Conservation (phyloP, 1,284 basidiomycete species). For the Violaceomyces palustris region DNA sequence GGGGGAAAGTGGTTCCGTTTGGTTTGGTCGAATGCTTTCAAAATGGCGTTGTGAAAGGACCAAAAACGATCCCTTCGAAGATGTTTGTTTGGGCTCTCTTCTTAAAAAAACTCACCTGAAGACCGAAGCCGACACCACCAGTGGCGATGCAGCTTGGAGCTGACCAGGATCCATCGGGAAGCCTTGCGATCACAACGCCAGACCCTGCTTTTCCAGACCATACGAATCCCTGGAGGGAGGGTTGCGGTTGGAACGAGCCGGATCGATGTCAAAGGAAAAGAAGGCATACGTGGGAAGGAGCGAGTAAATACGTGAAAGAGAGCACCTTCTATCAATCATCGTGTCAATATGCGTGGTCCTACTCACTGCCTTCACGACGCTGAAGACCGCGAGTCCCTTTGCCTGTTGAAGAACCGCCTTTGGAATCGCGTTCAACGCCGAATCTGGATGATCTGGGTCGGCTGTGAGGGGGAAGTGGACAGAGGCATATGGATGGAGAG, state of each 20-base stretch:
- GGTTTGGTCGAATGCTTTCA: too few species aligned
- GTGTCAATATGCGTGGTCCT: not conserved
- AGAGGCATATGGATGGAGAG: not conserved
- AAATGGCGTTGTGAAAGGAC: too few species aligned
- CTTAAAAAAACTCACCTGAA: slow-evolving; percentile 88
- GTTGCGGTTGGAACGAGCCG: too few species aligned
- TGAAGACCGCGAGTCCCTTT: slow-evolving; percentile 82
- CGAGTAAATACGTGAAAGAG: not conserved
- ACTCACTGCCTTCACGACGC: slow-evolving; percentile 64
- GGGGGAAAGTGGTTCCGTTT: too few species aligned
- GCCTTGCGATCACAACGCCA: slow-evolving; percentile 85
- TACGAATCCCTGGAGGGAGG: slow-evolving; percentile 65
- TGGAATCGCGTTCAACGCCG: slow-evolving; percentile 89
- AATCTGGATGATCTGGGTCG: slow-evolving; percentile 78
- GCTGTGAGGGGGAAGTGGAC: slow-evolving; percentile 60
- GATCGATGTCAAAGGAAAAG: too few species aligned
- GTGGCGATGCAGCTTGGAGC: slow-evolving; percentile 97
- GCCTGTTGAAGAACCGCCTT: slow-evolving; percentile 86
- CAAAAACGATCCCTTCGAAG: not conserved
- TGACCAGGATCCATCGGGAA: slow-evolving; percentile 94
- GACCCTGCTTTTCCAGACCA: slow-evolving; percentile 94
- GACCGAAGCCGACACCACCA: slow-evolving; percentile 80
- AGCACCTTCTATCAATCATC: not conserved
- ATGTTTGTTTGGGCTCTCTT: not conserved
- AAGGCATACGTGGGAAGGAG: not conserved